phyloP scores from a whole-genome alignment of 2,329 filamentous ascomycete genomes.

The Lachnellula cervina region DNA sequence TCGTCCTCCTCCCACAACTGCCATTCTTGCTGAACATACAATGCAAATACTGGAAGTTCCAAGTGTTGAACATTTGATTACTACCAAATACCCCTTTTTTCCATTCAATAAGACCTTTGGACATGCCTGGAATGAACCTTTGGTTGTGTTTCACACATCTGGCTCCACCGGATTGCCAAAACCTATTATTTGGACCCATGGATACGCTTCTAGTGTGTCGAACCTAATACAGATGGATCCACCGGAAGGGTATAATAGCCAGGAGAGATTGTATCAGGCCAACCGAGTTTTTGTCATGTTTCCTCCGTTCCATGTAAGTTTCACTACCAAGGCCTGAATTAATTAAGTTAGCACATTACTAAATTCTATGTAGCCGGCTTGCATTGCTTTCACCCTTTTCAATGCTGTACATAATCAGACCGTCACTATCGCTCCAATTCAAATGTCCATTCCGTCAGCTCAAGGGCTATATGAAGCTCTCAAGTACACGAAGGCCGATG shows the following conservation, averaged over 20 bases:
- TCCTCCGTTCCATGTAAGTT: not conserved
- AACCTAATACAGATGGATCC: not conserved
- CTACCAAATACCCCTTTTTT: constrained; percentile 16
- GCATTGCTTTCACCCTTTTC: not conserved
- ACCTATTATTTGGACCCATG: constrained; percentile 35
- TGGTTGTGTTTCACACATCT: constrained; percentile 38
- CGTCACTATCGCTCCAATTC: not conserved
- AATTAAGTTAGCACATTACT: too few species aligned
- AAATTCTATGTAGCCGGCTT: not conserved
- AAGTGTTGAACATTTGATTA: constrained; percentile 26
- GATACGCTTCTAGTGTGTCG: not conserved
- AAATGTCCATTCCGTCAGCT: not conserved
- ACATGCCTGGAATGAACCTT: constrained; percentile 33
- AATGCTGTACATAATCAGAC: not conserved
- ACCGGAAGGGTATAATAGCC: not conserved
- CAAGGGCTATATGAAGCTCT: not conserved
- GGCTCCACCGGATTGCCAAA: constrained; percentile 40
- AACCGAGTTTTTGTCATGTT: not conserved
- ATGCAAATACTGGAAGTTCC: not conserved
- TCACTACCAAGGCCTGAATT: not conserved
- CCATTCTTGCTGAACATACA: not conserved
- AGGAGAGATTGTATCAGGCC: not conserved
- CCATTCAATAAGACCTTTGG: constrained; percentile 32
- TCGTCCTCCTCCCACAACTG: not conserved
- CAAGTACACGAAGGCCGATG: constrained; percentile 1